A percentile compares a stretch with the other conserved stretches of the same genome.
Evolutionary conservation across 2,329 filamentous ascomycete genomes (phyloP).

Genomic region (Thelonectria discophora): DNA sequence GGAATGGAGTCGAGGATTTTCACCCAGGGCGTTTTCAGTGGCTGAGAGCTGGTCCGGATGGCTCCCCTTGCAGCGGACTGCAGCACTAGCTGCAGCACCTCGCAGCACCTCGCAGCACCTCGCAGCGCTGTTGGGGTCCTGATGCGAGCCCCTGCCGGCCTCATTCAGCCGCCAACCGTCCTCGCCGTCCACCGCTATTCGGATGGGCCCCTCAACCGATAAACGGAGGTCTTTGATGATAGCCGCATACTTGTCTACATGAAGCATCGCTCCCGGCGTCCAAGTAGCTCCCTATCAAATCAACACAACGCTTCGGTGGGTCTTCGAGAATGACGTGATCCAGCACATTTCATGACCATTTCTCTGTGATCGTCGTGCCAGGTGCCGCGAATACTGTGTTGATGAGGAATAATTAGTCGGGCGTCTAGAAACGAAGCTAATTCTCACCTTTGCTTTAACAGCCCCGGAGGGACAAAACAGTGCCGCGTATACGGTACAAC

Average conservation of each 20-base stretch:
- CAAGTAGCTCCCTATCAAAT: conserved; percentile 34
- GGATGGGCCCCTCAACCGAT: conserved; percentile 37
- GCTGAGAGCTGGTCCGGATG: neutral
- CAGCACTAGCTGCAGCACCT: conserved; percentile 21
- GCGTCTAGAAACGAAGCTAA: neutral
- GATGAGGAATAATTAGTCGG: conserved; percentile 8
- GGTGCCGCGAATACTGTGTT: conserved; percentile 30
- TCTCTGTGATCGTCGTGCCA: conserved; percentile 20
- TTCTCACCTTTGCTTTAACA: neutral
- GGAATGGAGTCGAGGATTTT: conserved; percentile 18
- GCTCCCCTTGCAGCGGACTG: conserved; percentile 28
- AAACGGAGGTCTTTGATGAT: conserved; percentile 33
- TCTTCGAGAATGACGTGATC: conserved; percentile 42
- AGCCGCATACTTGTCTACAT: conserved; percentile 19
- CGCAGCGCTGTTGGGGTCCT: conserved; percentile 12
- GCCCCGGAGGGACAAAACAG: conserved; percentile 20
- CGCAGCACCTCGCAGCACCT: conserved; percentile 25
- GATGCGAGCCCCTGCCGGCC: conserved; percentile 8
- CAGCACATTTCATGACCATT: conserved; percentile 37
- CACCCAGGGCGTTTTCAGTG: conserved; percentile 8
- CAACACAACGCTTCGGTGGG: conserved; percentile 31
- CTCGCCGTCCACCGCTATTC: conserved; percentile 38
- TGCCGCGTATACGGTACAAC: conserved; percentile 31
- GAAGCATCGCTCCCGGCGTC: neutral
- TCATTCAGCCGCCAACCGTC: conserved; percentile 21